Conservation (phyloP, 176 grass and related monocot genomes). For the Avena eriantha region DNA sequence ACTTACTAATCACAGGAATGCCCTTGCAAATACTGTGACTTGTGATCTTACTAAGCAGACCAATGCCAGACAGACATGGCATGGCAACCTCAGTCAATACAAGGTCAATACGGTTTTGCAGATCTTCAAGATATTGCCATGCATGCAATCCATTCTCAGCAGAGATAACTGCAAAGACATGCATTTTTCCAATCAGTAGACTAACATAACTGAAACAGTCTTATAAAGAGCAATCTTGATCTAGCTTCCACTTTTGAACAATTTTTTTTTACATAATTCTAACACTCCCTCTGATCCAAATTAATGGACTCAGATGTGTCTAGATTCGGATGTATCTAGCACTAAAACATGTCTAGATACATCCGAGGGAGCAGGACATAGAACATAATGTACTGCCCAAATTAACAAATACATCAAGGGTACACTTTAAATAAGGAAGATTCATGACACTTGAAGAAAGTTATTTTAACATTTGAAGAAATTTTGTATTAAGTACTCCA, state of each 20-base stretch:
- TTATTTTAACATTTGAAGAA: not conserved
- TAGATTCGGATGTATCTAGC: too few relatives aligned
- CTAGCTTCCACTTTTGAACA: conserved; percentile 16
- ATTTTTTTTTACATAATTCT: conserved; percentile 32
- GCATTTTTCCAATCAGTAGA: conserved; percentile 36
- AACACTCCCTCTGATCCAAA: too few relatives aligned
- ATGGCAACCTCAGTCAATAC: conserved; percentile 89
- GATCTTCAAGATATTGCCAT: conserved; percentile 89
- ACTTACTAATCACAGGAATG: conserved; percentile 96
- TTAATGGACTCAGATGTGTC: too few relatives aligned
- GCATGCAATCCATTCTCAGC: conserved; percentile 78
- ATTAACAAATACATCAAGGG: conserved; percentile 33
- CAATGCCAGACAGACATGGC: conserved; percentile 77
- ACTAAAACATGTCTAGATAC: too few relatives aligned
- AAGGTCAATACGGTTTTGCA: conserved; percentile 80
- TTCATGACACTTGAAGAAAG: conserved; percentile 10
- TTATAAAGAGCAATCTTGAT: conserved; percentile 14
- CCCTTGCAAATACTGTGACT: conserved; percentile 83
- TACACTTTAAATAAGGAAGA: not conserved
- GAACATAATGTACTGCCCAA: not conserved
- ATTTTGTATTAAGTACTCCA: too few relatives aligned
- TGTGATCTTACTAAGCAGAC: conserved; percentile 87
- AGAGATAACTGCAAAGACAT: conserved; percentile 73
- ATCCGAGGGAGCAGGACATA: too few relatives aligned
- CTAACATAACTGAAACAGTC: conserved; percentile 25